Evolutionary conservation across 768 basidiomycete genomes (phyloP).

Genomic region (Mycena belliarum): DNA sequence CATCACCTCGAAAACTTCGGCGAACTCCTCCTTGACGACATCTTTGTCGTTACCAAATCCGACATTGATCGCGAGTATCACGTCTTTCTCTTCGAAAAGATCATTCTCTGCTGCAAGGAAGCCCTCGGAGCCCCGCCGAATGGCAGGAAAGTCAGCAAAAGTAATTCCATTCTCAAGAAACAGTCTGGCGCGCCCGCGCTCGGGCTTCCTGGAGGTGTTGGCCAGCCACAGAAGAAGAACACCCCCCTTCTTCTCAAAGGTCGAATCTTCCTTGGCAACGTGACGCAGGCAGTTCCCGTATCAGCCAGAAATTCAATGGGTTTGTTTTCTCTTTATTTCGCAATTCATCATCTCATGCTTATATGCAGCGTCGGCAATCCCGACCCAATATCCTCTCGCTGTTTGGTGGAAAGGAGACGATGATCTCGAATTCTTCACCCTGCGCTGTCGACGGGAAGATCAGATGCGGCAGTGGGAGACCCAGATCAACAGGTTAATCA

Average conservation of each 20-base stretch:
- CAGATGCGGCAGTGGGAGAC: conserved; percentile 92
- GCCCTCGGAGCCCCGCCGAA: conserved; percentile 58
- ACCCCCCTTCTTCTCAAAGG: conserved; percentile 90
- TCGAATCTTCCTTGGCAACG: conserved; percentile 95
- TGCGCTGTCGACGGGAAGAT: conserved; percentile 91
- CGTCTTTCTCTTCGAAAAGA: conserved; percentile 98
- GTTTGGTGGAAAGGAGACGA: conserved; percentile 96
- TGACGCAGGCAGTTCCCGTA: conserved; percentile 74
- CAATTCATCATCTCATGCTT: neutral
- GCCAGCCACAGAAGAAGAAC: conserved; percentile 68
- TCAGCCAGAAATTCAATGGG: conserved; percentile 60
- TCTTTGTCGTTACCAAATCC: conserved; percentile 94
- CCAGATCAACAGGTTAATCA: conserved; percentile 85
- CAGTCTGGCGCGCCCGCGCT: conserved; percentile 53
- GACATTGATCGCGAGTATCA: conserved; percentile 98
- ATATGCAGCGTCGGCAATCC: conserved; percentile 45
- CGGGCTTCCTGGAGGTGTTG: conserved; percentile 49
- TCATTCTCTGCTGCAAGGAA: conserved; percentile 98
- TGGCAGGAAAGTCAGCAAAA: conserved; percentile 76
- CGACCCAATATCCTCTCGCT: conserved; percentile 74
- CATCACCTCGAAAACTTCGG: conserved; percentile 95
- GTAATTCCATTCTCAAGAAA: conserved; percentile 88
- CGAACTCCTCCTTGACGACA: conserved; percentile 89
- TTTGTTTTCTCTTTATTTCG: conserved; percentile 36
- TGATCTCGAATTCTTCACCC: conserved; percentile 89